Base-by-base conservation (phyloP, 225 moss, liverwort and hornwort species). In the Sphagnum tenellum region DNA sequence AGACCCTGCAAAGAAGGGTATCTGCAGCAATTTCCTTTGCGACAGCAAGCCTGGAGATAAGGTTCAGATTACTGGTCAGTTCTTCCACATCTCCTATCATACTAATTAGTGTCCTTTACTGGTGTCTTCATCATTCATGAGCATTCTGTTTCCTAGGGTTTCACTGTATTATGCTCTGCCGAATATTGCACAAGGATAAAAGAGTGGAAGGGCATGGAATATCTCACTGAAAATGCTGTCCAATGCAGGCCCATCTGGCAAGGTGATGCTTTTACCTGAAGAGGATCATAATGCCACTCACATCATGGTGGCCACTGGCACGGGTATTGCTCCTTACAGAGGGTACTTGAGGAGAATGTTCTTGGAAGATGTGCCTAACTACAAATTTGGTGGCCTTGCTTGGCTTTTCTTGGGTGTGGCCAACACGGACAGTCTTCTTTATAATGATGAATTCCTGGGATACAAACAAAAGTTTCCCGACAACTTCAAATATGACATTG, bases 371-470 rank as follows among this genome's bases (percentile, higher is more conserved):
- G 93, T 93, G 0, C 62, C 92, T 2, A 79, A 78, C 7, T 98
- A 66, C 70, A 90, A 81, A 56, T 98, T 98, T 74, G 89, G 86
- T n/a, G 98, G 98, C 2, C 84, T 98, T 3, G 76, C 98, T 9
- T 98, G 98, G 98, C 81, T 98, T 12, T 98, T 98, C 73, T 72
- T 98, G 62, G 98, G 98, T 47, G 98, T 98, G 46, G 98, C 98
- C 12, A 98, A 98, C 75, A 5, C 44, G 5, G 98, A 98, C 69
- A 86, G 88, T 57, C 78, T 98, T n/a, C 82, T 98, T 3, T 98
- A 98, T 55, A 12, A 98, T 67, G 90, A 98, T 2, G 98, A 98
- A 64, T 93, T 98, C 76, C 14, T 9, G 47, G 65, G 65, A 61
- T 98, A 79, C 56, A 51, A 58, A 59, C 69, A 76, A 46, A 81